Conservation (phyloP, 73 alveolate genomes). For the Blepharisma japonicum region DNA sequence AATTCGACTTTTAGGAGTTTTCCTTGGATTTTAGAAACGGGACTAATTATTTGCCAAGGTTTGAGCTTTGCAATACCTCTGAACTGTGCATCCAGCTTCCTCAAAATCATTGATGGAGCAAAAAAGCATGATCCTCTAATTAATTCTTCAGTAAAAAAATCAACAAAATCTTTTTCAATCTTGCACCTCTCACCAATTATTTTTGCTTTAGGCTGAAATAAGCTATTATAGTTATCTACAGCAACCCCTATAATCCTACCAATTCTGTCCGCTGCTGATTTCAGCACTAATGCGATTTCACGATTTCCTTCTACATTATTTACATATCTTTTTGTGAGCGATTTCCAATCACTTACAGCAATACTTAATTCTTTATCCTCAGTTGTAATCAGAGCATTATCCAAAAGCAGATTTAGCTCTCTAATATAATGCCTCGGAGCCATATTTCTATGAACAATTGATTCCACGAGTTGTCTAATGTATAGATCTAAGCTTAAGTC, state of each 20-base stretch:
- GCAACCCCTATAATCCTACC: slow-evolving; percentile 46
- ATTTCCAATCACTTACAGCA: slow-evolving; percentile 68
- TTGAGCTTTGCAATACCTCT: slow-evolving; percentile 65
- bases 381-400: slow-evolving; percentile 49
- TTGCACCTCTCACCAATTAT: slow-evolving; percentile 36
- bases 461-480: slow-evolving; percentile 61
- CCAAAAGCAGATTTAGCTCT: slow-evolving; percentile 58
- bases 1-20: slow-evolving; percentile 31
- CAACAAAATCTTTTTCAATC: slow-evolving; percentile 52
- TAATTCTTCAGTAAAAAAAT: slow-evolving; percentile 75
- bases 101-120: slow-evolving; percentile 69
- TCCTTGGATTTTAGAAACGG: slow-evolving; percentile 39
- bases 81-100: slow-evolving; percentile 71
- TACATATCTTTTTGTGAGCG: slow-evolving; percentile 45
- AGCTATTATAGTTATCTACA: slow-evolving; percentile 22
- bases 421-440: slow-evolving; percentile 50
- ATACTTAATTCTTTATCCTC: slow-evolving; percentile 54
- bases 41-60: slow-evolving; percentile 69
- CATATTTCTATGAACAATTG: slow-evolving; percentile 62
- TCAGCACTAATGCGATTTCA: slow-evolving; percentile 67
- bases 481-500: slow-evolving; percentile 65
- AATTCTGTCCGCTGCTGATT: slow-evolving; percentile 53
- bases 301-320: slow-evolving; percentile 36
- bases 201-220: slow-evolving; percentile 41
- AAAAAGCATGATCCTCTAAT: slow-evolving; percentile 82